Evolutionary conservation across 371 early-diverging fungal genomes (phyloP).

Genomic region (Rhizopus delemar): DNA sequence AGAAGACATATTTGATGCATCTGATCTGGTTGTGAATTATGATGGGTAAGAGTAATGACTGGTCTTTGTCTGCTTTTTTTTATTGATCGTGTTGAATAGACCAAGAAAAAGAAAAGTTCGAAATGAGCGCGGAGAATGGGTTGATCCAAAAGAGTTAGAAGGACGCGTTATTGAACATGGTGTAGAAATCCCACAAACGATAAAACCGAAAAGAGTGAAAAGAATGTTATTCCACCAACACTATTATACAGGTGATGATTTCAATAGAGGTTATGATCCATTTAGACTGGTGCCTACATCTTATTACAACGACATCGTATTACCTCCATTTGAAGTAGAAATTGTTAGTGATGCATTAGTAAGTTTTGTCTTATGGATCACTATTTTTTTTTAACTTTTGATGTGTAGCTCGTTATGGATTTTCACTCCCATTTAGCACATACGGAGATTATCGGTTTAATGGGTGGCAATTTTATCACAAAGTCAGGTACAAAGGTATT

Average conservation of each 20-base stretch:
- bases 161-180: conserved; percentile 68
- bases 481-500: conserved; percentile 43
- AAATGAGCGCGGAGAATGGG: conserved; percentile 70
- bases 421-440: conserved; percentile 83
- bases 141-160: conserved; percentile 63
- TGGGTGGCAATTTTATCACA: conserved; percentile 72
- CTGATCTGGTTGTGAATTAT: conserved; percentile 41
- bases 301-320: conserved; percentile 49
- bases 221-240: conserved; percentile 22
- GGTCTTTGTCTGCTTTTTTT: neutral
- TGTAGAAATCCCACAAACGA: neutral
- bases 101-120: conserved; percentile 65
- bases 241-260: conserved; percentile 44
- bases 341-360: conserved; percentile 66
- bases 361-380: conserved; percentile 11
- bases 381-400: neutral
- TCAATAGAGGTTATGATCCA: conserved; percentile 60
- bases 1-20: conserved; percentile 28
- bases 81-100: conserved; percentile 8
- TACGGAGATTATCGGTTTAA: conserved; percentile 84
- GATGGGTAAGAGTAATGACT: conserved; percentile 35
- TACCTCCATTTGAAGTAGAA: conserved; percentile 65
- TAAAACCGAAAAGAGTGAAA: conserved; percentile 40
- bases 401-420: conserved; percentile 75
- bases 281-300: conserved; percentile 66